A percentile compares a stretch with the other conserved stretches of the same genome.
Conservation (phyloP, 495 filamentous ascomycete species). For the Pseudoneurospora amorphoporcata region DNA sequence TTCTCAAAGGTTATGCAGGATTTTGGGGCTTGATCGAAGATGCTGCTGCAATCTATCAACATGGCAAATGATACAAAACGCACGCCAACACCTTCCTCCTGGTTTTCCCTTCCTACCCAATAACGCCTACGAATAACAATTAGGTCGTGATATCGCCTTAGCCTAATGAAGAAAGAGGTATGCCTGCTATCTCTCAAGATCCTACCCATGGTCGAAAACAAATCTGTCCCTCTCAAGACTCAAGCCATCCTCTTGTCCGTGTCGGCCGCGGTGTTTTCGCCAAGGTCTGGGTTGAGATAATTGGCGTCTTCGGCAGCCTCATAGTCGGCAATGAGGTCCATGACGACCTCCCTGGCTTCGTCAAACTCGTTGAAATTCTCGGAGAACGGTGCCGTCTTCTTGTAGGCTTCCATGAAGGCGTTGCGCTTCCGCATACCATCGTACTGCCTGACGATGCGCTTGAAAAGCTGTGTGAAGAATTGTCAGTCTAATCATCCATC, state of each 20-base stretch:
- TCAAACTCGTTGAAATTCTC: constrained; percentile 93
- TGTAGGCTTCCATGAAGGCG: constrained; percentile 91
- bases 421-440: constrained; percentile 90
- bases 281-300: constrained; percentile 66
- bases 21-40: background rate
- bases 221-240: background rate
- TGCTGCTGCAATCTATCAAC: background rate
- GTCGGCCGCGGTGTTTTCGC: constrained; percentile 35
- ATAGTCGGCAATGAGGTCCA: constrained; percentile 83
- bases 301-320: constrained; percentile 85
- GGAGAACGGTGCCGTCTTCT: constrained; percentile 81
- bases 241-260: constrained; percentile 33
- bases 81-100: background rate
- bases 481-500: constrained; percentile 1
- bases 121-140: background rate
- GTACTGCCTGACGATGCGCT: constrained; percentile 81
- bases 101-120: background rate
- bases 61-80: background rate
- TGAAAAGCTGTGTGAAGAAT: constrained; percentile 53
- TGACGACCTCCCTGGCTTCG: constrained; percentile 79
- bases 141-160: background rate
- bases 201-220: background rate
- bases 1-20: background rate
- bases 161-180: background rate
- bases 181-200: background rate